These are phyloP conservation scores for Amyloporia xantha DNA, from an alignment of 768 basidiomycete species.

Conservation along the genomic window DNA sequence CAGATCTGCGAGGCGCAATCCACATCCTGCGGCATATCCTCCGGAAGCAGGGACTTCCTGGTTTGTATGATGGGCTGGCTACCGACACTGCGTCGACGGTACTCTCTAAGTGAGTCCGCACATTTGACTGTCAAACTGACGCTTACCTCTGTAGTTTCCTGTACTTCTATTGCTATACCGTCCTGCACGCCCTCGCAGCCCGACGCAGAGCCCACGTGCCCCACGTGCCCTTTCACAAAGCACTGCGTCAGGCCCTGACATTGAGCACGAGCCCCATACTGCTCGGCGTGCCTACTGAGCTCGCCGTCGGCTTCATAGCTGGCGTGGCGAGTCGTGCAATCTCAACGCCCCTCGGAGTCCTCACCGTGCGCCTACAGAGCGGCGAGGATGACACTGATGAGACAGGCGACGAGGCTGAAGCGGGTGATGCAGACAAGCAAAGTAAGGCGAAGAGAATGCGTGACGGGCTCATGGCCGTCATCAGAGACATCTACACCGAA, in stretches of 20 bases:
- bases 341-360: conserved; percentile 48
- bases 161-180: conserved; percentile 54
- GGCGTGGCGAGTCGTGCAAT: conserved; percentile 50
- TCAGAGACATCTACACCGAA: conserved; percentile 39
- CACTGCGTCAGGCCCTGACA: conserved; percentile 5
- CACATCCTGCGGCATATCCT: conserved; percentile 33
- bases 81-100: conserved; percentile 49
- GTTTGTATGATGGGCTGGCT: conserved; percentile 44
- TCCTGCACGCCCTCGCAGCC: conserved; percentile 37
- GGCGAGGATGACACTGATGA: conserved; percentile 31
- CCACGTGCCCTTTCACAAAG: not conserved
- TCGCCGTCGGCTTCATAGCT: conserved; percentile 49
- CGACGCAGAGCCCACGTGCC: conserved; percentile 22
- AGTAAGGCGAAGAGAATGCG: not conserved
- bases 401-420: no score
- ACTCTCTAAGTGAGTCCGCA: conserved; percentile 45
- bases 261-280: conserved; percentile 15
- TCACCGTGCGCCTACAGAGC: conserved; percentile 49
- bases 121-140: no score
- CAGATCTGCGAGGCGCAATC: conserved; percentile 26
- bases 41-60: conserved; percentile 33
- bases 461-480: conserved; percentile 20
- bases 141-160: conserved; percentile 46
- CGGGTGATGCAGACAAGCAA: no score
- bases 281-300: conserved; percentile 37